phyloP scores from a whole-genome alignment of 306 rosid genomes.

The Sesbania bispinosa region DNA sequence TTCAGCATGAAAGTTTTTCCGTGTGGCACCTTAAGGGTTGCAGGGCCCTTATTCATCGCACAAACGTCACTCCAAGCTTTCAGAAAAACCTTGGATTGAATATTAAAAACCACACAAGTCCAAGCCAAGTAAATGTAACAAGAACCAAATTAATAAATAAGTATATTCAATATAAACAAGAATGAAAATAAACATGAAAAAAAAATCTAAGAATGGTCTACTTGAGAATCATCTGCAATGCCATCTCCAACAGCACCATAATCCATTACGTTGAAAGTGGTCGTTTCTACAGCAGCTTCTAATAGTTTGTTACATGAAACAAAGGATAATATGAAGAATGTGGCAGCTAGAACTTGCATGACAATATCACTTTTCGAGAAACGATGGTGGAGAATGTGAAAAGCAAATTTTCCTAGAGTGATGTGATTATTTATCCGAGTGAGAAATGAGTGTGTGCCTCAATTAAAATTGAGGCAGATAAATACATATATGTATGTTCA shows the following conservation, averaged over 20 bases:
- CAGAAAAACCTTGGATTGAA: slow-evolving; percentile 13
- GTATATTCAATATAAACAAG: not conserved
- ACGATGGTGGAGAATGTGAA: too few relatives aligned
- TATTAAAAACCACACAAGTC: not conserved
- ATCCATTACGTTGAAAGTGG: slow-evolving; percentile 12
- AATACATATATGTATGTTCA: not conserved
- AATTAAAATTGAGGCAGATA: not conserved
- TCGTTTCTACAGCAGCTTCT: too few relatives aligned
- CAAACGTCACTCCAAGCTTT: slow-evolving; percentile 25
- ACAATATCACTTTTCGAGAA: not conserved
- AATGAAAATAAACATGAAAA: too few relatives aligned
- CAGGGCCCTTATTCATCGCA: not conserved
- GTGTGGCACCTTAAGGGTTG: not conserved
- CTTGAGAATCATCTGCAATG: slow-evolving; percentile 21
- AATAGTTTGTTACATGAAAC: not conserved
- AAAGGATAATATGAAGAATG: not conserved
- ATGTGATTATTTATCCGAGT: not conserved
- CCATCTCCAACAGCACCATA: slow-evolving; percentile 36
- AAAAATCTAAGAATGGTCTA: not conserved
- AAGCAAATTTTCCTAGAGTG: not conserved
- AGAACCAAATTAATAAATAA: not conserved
- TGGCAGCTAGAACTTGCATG: not conserved
- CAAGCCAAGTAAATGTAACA: not conserved
- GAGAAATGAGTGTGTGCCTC: not conserved
- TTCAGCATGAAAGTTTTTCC: slow-evolving; percentile 19